A percentile compares a stretch with the other conserved stretches of the same genome.
phyloP scores from a whole-genome alignment of 1,284 basidiomycete genomes.

The Bondarzewia mesenterica region DNA sequence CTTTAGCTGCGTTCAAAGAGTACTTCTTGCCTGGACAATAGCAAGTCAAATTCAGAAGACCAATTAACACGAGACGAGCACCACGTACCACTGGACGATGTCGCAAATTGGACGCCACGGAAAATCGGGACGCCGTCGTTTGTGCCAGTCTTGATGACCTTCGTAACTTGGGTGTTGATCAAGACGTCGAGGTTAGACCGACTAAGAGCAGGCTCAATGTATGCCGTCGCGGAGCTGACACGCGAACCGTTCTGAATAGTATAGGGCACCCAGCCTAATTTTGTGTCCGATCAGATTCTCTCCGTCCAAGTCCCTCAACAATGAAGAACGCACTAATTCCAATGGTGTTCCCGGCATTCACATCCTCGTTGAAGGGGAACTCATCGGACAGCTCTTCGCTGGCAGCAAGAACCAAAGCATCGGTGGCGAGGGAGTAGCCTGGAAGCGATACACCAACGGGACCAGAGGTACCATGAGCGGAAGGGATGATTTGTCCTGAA shows the following conservation, averaged over 20 bases:
- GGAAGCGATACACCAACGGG: background rate
- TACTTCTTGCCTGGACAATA: constrained; percentile 11
- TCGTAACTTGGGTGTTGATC: constrained; percentile 31
- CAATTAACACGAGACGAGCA: background rate
- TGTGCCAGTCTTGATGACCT: constrained; percentile 23
- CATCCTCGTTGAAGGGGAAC: constrained; percentile 25
- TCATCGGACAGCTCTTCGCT: constrained; percentile 12
- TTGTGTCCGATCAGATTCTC: background rate
- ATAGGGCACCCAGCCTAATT: constrained; percentile 27
- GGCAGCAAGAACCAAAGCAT: constrained; percentile 16
- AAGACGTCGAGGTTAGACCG: constrained; percentile 35
- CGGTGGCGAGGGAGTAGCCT: constrained; percentile 18
- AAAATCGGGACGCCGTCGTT: constrained; percentile 18
- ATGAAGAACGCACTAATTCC: constrained; percentile 22
- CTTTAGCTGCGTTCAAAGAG: constrained; percentile 17
- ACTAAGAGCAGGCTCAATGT: constrained; percentile 24
- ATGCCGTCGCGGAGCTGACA: constrained; percentile 29
- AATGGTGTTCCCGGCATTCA: constrained; percentile 24
- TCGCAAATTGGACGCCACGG: constrained; percentile 24
- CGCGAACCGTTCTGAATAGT: constrained; percentile 24
- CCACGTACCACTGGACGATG: constrained; percentile 13
- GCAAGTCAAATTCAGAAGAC: constrained; percentile 1
- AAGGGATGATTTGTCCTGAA: constrained; percentile 14
- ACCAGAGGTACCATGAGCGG: constrained; percentile 12
- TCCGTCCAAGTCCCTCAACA: too few species aligned